Conservation (phyloP, 306 rosid genomes). For the Casuarina equisetifolia region DNA sequence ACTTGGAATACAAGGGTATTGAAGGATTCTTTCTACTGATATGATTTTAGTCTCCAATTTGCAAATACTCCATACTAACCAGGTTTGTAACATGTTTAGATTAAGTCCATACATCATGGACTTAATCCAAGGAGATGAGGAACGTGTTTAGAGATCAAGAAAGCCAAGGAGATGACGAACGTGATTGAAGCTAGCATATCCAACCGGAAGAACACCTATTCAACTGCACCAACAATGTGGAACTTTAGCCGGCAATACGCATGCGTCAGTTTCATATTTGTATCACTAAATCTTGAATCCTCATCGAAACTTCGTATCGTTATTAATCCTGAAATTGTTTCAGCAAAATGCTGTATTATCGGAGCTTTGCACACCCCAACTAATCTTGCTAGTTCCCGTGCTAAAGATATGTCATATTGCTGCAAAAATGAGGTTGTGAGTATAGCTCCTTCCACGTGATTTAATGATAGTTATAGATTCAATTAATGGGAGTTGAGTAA, state of each 20-base stretch:
- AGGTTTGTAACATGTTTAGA: constrained; percentile 52
- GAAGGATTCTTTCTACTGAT: constrained; percentile 73
- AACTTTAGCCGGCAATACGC: constrained; percentile 60
- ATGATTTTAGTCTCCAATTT: constrained; percentile 60
- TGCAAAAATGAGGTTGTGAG: constrained; percentile 23
- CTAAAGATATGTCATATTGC: constrained; percentile 48
- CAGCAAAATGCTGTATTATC: constrained; percentile 67
- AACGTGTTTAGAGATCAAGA: constrained; percentile 41
- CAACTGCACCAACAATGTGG: constrained; percentile 49
- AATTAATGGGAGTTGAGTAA: too few species aligned
- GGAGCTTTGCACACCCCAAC: constrained; percentile 76
- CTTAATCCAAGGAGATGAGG: too few species aligned
- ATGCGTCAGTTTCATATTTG: constrained; percentile 58
- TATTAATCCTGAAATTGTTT: constrained; percentile 69
- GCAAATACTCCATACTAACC: constrained; percentile 50
- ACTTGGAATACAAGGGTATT: constrained; percentile 46
- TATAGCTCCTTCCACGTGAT: neutral
- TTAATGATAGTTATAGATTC: too few species aligned
- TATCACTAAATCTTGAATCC: constrained; percentile 53
- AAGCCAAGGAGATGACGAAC: constrained; percentile 52
- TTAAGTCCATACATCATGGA: constrained; percentile 59
- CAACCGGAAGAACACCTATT: constrained; percentile 65
- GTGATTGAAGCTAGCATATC: constrained; percentile 59
- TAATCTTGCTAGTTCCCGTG: constrained; percentile 61
- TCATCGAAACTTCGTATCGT: constrained; percentile 69